A percentile compares a stretch with the other conserved stretches of the same genome.
These are phyloP conservation scores for Thielaviopsis ethacetica DNA, from an alignment of 2,329 filamentous ascomycete genomes.

Conservation along the genomic window DNA sequence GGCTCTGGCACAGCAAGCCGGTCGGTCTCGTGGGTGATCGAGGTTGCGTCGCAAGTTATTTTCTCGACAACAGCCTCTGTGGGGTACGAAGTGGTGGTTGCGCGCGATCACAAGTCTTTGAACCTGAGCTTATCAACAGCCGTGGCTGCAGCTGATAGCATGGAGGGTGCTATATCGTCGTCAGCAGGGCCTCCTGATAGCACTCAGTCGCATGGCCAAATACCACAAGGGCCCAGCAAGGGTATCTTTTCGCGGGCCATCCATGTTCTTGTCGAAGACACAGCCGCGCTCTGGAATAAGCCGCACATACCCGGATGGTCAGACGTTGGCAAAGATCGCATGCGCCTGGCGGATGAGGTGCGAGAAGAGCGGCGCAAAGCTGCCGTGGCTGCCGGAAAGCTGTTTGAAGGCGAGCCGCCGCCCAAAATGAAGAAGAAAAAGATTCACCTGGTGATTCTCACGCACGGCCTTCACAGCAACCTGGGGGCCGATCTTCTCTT, in stretches of 20 bases:
- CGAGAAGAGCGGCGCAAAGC: conserved; percentile 5
- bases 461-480: conserved; percentile 91
- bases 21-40: conserved; percentile 72
- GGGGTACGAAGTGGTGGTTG: conserved; percentile 72
- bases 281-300: conserved; percentile 81
- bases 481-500: conserved; percentile 92
- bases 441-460: conserved; percentile 80
- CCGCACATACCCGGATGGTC: conserved; percentile 59
- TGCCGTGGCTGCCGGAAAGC: neutral
- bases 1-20: conserved; percentile 29
- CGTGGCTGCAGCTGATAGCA: conserved; percentile 24
- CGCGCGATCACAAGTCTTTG: conserved; percentile 70
- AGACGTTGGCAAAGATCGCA: conserved; percentile 21
- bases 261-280: conserved; percentile 69
- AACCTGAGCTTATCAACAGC: conserved; percentile 37
- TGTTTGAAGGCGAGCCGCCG: conserved; percentile 6
- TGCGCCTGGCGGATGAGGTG: conserved; percentile 11
- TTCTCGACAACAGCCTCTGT: conserved; percentile 84
- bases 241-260: conserved; percentile 78
- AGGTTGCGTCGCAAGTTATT: conserved; percentile 81
- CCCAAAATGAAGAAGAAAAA: conserved; percentile 46
- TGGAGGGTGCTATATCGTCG: neutral
- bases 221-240: conserved; percentile 21
- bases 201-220: conserved; percentile 32
- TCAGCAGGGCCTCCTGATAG: conserved; percentile 1